These are phyloP conservation scores for Sporothrix curviconia DNA, from an alignment of 2,329 filamentous ascomycete species.

Conservation along the genomic window DNA sequence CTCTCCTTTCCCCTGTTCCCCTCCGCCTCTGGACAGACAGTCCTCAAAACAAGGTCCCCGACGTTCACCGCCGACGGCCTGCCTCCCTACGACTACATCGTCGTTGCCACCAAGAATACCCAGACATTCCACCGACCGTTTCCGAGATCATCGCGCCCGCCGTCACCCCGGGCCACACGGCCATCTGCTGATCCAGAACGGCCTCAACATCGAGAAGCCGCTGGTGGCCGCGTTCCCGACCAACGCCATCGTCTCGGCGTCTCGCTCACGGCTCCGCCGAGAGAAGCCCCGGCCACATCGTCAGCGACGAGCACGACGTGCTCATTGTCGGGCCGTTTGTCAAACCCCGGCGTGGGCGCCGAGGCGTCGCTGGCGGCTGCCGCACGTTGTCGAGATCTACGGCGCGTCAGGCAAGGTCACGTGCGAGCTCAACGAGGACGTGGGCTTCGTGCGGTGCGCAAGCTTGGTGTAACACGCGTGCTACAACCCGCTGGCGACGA, in stretches of 20 bases:
- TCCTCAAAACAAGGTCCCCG: conserved; percentile 7
- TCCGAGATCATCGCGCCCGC: conserved; percentile 16
- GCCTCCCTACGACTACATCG: conserved; percentile 14
- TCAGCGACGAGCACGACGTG: conserved; percentile 1
- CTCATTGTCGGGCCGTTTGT: neutral
- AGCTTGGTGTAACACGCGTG: conserved; percentile 17
- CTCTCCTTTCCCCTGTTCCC: no score
- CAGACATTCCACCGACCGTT: conserved; percentile 14
- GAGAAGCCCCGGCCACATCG: neutral
- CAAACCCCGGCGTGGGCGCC: neutral
- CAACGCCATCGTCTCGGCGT: conserved; percentile 16
- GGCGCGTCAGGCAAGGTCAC: conserved; percentile 72
- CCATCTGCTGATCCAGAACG: conserved; percentile 17
- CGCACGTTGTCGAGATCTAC: conserved; percentile 37
- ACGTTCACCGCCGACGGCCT: neutral
- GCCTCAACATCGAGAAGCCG: conserved; percentile 17
- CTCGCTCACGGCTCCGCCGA: neutral
- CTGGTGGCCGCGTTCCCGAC: conserved; percentile 13
- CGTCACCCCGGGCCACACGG: conserved; percentile 14
- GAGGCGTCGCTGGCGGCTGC: neutral
- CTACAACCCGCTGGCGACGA: conserved; percentile 14
- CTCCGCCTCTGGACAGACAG: no score
- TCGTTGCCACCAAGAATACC: conserved; percentile 17
- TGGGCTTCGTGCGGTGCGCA: conserved; percentile 12
- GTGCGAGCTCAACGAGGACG: conserved; percentile 48